Conservation (phyloP, 805 yeast species). For the Helenozyma baotianmanensis region DNA sequence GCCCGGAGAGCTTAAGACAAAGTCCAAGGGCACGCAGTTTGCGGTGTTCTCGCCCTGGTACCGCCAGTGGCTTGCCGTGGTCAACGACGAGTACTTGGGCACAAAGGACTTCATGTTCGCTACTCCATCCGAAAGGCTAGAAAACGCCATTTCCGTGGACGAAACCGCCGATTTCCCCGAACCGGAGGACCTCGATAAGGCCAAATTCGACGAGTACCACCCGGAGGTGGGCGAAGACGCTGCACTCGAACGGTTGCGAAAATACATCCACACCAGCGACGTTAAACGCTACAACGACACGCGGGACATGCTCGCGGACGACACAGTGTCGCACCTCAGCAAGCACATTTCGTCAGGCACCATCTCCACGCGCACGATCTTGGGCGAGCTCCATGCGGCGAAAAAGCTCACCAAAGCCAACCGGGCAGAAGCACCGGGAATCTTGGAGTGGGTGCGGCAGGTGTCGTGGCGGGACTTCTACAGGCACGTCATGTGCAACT, state of each 20-base stretch:
- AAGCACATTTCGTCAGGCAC: conserved; percentile 44
- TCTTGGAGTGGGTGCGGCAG: conserved; percentile 46
- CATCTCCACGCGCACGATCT: conserved; percentile 38
- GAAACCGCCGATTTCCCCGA: conserved; percentile 12
- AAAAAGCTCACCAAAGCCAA: conserved; percentile 18
- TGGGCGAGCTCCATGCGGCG: conserved; percentile 24
- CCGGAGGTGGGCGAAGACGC: conserved; percentile 29
- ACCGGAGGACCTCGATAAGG: conserved; percentile 14
- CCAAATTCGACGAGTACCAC: conserved; percentile 21
- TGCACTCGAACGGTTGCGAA: conserved; percentile 20
- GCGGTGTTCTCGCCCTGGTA: conserved; percentile 45
- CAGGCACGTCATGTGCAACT: conserved; percentile 41
- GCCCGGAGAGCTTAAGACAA: conserved; percentile 33
- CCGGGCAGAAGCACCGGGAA: conserved; percentile 28
- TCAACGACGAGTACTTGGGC: conserved; percentile 17
- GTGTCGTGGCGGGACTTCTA: conserved; percentile 59
- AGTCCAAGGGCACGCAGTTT: conserved; percentile 34
- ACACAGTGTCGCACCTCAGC: conserved; percentile 40
- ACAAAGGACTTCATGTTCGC: conserved; percentile 11
- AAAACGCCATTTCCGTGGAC: conserved; percentile 4
- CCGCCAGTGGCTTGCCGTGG: conserved; percentile 31
- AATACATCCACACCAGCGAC: conserved; percentile 19
- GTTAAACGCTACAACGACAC: conserved; percentile 27
- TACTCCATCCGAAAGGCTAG: conserved; percentile 11
- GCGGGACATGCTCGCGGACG: conserved; percentile 26